Percentiles rank a stretch among this genome's conserved stretches.
These are phyloP conservation scores for Clavispora santaluciae DNA, from an alignment of 805 yeast genomes.

Conservation along the genomic window DNA sequence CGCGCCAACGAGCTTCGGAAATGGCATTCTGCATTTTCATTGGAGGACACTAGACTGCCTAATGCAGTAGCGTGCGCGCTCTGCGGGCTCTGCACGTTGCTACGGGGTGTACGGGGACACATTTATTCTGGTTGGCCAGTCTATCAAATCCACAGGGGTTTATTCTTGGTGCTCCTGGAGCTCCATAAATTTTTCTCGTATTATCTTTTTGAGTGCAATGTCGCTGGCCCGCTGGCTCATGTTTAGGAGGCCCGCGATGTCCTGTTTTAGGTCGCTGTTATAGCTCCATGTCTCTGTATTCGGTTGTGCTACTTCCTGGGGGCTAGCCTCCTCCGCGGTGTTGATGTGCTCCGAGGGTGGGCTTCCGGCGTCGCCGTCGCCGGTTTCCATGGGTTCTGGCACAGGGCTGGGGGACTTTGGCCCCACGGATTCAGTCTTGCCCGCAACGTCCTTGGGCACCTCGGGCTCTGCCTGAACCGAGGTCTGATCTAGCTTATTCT, in stretches of 20 bases:
- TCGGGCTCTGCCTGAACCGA: not conserved
- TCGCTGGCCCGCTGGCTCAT: not conserved
- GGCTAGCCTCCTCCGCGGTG: not conserved
- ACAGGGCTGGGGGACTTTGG: not conserved
- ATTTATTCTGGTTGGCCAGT: not conserved
- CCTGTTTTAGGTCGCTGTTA: not conserved
- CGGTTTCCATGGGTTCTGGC: not conserved
- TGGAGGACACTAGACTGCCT: conserved; percentile 8
- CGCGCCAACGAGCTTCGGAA: conserved; percentile 12
- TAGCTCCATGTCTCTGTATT: not conserved
- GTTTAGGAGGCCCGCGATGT: not conserved
- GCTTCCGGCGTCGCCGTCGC: too few relatives aligned
- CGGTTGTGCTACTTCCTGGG: not conserved
- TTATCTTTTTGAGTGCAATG: not conserved
- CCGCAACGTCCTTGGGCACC: not conserved
- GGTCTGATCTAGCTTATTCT: not conserved
- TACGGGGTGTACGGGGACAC: not conserved
- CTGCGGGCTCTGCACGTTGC: conserved; percentile 1
- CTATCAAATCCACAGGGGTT: not conserved
- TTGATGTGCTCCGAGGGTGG: too few relatives aligned
- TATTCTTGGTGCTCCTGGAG: conserved; percentile 1
- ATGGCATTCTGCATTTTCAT: conserved; percentile 11
- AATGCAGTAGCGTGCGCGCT: conserved; percentile 1
- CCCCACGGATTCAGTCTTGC: not conserved
- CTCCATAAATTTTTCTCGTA: not conserved